Conservation (phyloP, 2,329 filamentous ascomycete genomes). For the Tolypocladium ophioglossoides region DNA sequence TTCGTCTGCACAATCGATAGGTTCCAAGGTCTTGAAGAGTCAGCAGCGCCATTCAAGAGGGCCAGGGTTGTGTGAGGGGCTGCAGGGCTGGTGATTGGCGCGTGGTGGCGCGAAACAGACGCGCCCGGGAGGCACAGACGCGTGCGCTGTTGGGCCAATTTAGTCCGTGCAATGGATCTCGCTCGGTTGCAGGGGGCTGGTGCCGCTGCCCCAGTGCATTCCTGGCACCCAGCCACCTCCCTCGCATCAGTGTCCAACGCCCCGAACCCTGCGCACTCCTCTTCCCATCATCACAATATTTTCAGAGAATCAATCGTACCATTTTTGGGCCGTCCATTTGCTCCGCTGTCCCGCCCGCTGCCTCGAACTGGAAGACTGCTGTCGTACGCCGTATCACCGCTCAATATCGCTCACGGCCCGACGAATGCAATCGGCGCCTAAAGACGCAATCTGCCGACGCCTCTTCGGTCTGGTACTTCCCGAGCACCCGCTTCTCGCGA, state of each 20-base stretch:
- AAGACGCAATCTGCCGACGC: background rate
- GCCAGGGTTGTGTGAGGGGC: background rate
- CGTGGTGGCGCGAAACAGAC: conserved; percentile 17
- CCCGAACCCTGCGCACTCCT: conserved; percentile 8
- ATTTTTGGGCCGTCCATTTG: conserved; percentile 1
- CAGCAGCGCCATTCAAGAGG: background rate
- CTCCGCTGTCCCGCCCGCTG: background rate
- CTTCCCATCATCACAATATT: conserved; percentile 10
- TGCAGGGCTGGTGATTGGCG: conserved; percentile 8
- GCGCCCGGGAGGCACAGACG: conserved; percentile 9
- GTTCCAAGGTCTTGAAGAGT: background rate
- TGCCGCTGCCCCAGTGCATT: conserved; percentile 6
- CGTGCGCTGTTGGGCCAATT: background rate
- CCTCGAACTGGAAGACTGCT: background rate
- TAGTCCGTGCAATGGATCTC: background rate
- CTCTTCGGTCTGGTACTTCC: conserved; percentile 1
- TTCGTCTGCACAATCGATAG: background rate
- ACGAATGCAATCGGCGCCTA: background rate
- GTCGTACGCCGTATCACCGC: background rate
- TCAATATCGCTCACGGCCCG: background rate
- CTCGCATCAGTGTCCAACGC: conserved; percentile 7
- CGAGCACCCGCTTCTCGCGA: conserved; percentile 6
- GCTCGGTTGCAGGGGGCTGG: conserved; percentile 9
- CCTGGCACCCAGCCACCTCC: conserved; percentile 11
- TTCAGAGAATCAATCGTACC: conserved; percentile 2